phyloP scores from a whole-genome alignment of 176 grass and related monocot species.

The Puccinellia tenuiflora region DNA sequence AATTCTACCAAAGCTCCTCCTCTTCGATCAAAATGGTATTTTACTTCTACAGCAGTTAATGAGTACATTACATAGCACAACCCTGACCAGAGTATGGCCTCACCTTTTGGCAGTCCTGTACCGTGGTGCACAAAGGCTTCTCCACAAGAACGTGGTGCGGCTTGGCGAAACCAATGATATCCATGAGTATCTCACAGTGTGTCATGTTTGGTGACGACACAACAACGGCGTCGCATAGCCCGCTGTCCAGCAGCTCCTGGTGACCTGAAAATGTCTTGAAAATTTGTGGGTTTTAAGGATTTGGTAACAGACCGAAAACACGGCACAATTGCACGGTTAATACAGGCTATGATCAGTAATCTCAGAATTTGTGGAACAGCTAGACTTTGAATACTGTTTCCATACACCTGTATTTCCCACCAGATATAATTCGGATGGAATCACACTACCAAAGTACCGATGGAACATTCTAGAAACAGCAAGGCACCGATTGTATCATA shows the following conservation, averaged over 20 bases:
- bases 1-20: neutral
- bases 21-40: neutral
- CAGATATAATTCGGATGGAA: neutral
- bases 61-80: neutral
- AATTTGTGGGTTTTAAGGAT: conserved; percentile 18
- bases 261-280: conserved; percentile 78
- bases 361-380: neutral
- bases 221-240: conserved; percentile 68
- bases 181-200: conserved; percentile 81
- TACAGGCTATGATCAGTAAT: neutral
- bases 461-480: neutral
- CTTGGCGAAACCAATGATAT: conserved; percentile 46
- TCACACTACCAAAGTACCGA: neutral
- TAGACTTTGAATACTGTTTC: neutral
- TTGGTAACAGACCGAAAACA: neutral
- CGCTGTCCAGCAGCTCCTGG: conserved; percentile 63
- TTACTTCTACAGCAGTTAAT: neutral
- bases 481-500: neutral
- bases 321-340: neutral
- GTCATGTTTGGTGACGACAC: conserved; percentile 96
- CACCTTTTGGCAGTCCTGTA: conserved; percentile 76
- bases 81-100: neutral
- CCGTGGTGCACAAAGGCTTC: conserved; percentile 86
- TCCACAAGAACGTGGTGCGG: conserved; percentile 88
- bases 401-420: neutral